phyloP scores from a whole-genome alignment of 257 asterid species.

The Solanum megistacrolobum region DNA sequence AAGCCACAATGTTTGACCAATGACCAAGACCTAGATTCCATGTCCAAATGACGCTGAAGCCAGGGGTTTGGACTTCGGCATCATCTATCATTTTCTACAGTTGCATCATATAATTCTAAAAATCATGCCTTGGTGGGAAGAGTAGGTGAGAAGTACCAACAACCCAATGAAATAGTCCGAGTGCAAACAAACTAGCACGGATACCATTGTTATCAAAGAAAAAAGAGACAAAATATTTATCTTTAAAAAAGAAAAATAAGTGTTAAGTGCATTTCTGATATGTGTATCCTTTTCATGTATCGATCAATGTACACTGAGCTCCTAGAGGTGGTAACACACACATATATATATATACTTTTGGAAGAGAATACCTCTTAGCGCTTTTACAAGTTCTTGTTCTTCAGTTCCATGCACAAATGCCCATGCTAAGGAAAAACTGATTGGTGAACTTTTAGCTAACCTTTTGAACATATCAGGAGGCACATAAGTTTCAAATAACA shows the following conservation, averaged over 20 bases:
- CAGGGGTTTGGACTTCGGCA: background rate
- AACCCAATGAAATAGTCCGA: background rate
- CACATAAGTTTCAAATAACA: background rate
- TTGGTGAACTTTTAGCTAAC: background rate
- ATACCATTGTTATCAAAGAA: background rate
- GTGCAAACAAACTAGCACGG: background rate
- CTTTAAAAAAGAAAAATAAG: background rate
- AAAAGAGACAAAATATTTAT: background rate
- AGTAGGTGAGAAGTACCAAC: background rate
- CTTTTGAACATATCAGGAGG: background rate
- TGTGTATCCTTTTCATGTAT: background rate
- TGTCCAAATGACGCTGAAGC: background rate
- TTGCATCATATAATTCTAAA: background rate
- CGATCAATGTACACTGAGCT: background rate
- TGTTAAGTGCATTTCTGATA: background rate
- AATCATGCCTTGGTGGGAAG: background rate
- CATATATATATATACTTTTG: background rate
- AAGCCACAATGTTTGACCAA: slow-evolving; percentile 6
- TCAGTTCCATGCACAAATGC: background rate
- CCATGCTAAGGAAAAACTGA: background rate
- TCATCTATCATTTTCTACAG: background rate
- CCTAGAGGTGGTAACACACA: background rate
- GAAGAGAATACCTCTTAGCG: background rate
- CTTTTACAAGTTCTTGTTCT: background rate
- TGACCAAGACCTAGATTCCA: background rate